phyloP scores from a whole-genome alignment of 2,329 filamentous ascomycete species.

The Xylariaceae sp. region DNA sequence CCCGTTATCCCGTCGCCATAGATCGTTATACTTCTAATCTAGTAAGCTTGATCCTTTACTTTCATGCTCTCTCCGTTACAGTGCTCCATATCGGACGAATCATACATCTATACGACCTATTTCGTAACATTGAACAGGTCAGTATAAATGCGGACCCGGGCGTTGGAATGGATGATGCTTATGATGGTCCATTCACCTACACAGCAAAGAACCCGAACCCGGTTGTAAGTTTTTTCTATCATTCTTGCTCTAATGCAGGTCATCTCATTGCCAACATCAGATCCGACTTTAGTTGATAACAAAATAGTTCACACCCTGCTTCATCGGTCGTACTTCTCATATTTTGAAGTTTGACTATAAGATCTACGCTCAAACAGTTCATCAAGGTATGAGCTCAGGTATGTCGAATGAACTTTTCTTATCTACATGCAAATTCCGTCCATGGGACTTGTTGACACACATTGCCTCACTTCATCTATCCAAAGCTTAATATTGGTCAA shows the following conservation, averaged over 20 bases:
- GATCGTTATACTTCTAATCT: slow-evolving; percentile 8
- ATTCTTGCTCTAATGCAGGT: too few species aligned
- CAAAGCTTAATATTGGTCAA: too few species aligned
- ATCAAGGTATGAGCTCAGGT: slow-evolving; percentile 14
- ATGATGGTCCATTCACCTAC: slow-evolving; percentile 9
- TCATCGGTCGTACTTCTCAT: slow-evolving; percentile 8
- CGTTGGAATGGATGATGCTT: slow-evolving; percentile 10
- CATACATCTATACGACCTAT: too few species aligned
- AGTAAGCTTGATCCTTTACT: neutral
- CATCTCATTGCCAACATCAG: too few species aligned
- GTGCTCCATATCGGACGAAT: neutral
- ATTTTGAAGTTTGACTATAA: slow-evolving; percentile 13
- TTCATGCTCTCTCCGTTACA: too few species aligned
- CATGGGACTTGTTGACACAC: neutral
- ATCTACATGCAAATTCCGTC: neutral
- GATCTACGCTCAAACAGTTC: slow-evolving; percentile 8
- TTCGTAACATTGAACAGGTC: slow-evolving; percentile 7
- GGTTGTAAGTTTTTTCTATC: too few species aligned
- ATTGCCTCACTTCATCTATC: neutral
- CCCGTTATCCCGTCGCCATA: slow-evolving; percentile 13
- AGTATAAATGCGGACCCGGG: slow-evolving; percentile 10
- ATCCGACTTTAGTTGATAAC: neutral
- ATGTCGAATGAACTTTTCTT: too few species aligned
- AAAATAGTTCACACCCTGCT: slow-evolving; percentile 13
- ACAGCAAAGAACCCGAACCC: slow-evolving; percentile 11